Evolutionary conservation across 2,329 filamentous ascomycete genomes (phyloP), one percentile per base, ranked within the genome.

Genomic region (Monascus ruber): DNA sequence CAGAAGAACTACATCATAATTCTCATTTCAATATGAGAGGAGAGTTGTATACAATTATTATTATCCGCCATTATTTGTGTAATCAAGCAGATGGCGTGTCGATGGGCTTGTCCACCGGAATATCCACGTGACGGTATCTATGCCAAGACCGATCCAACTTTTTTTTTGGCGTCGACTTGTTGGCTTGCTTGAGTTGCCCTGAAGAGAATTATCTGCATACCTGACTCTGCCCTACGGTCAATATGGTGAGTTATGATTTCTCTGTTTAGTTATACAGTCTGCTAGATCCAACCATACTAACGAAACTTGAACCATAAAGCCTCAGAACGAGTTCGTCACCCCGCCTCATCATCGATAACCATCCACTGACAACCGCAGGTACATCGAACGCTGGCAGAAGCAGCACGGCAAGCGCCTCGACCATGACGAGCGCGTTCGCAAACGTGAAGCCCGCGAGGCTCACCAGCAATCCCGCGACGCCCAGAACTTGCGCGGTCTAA

Each of bases 401-500:
- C 73, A 72, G 48, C 72, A 76, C 52, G 72, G 72, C 45, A 69
- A 71, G 57, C 65, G 69, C 43, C 76, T 84, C 50, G 86, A 94
- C 62, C 77, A 89, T 64, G 88, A 95, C 57, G 91, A 98, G 70
- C 81, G 88, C 50, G 70, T 72, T 43, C 84, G 91, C 56, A 98
- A 98, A 74, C 79, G 81, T 53, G 71, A 77, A 46, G 91, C 91
- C 44, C 82, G 91, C 69, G 85, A 94, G 70, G 82, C 79, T 43
- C 89, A 98, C 73, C 81, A 88, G 67, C 78, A 78, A 41, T 91
- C 84, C 37, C 76, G 91, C 59, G 82, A 94, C 69, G 87, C 91
- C 24, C 89, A 96, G 72, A 94, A 91, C 64, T 74, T 95, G 57
- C 82, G 84, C 45, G 91, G 91, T 48, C 77, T 96, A 53, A 76